Evolutionary conservation across 768 basidiomycete species (phyloP), one percentile per base, ranked within the genome.

Genomic region (Hydnomerulius pinastri): DNA sequence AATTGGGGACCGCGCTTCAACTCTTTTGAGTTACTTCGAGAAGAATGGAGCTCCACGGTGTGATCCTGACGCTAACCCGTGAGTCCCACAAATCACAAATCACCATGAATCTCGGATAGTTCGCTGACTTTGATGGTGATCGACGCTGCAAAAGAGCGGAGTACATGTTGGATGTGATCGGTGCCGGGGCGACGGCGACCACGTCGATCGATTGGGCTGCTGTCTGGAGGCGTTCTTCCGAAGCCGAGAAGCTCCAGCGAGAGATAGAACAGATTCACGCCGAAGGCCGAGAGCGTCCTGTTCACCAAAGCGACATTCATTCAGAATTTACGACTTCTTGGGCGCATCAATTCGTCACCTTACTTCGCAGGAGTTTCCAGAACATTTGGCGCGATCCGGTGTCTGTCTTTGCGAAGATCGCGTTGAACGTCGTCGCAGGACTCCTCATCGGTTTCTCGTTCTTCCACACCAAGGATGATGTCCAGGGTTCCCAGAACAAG

Each of bases 171-270:
- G n/a, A n/a, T n/a, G n/a, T n/a, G n/a, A n/a, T n/a, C n/a, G n/a
- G n/a, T 75, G 56, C 68, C 82, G 81, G 81, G 13, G 74, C 75
- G 9, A 75, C 78, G 2, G 73, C 76, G 4, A 65, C 73, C 17
- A 71, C 67, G 4, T 48, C 57, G 8, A 60, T 64, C 20, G 74
- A 82, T 57, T 83, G 82, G 82, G 66, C 76, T 48, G 62, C 70
- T 12, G 54, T 66, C 2, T 83, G 80, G 80, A 64, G 67, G 41
- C 60, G 73, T 15, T 77, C 75, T 6, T 55, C 64, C 1, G 74
- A 81, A 51, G 66, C 71, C 29, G 53, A 45, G 10, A 38, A 25
- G 7, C 65, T 77, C 46, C 66, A 73, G 51, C 49, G 61, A 11
- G 73, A 80, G 43, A 71, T 82, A 37, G 75, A 73, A 8, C 41